These are phyloP conservation scores for Esteya vermicola DNA, from an alignment of 2,329 filamentous ascomycete genomes.

Conservation along the genomic window DNA sequence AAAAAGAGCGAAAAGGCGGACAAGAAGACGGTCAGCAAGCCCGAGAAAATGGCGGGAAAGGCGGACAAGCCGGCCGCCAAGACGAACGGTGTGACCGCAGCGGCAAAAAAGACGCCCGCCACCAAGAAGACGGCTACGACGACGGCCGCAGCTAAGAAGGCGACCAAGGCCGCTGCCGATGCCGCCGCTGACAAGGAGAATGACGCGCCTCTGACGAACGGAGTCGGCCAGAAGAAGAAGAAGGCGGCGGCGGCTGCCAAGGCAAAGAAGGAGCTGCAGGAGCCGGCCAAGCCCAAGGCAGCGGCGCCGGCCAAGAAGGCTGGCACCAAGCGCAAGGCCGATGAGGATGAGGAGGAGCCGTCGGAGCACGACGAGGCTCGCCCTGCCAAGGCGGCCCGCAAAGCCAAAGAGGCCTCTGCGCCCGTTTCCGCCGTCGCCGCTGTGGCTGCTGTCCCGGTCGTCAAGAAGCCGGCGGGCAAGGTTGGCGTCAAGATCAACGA, in stretches of 20 bases:
- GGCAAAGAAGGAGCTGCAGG: constrained; percentile 23
- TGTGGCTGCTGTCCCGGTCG: constrained; percentile 17
- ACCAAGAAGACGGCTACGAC: background rate
- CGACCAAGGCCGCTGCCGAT: background rate
- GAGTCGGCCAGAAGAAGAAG: constrained; percentile 5
- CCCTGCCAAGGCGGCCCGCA: constrained; percentile 7
- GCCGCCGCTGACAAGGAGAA: constrained; percentile 27
- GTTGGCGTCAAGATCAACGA: constrained; percentile 39
- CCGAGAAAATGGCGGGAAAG: background rate
- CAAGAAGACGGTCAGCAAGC: background rate
- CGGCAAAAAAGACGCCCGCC: background rate
- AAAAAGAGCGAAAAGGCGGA: constrained; percentile 22
- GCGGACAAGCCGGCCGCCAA: background rate
- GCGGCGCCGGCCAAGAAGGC: constrained; percentile 5
- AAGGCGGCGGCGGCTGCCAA: constrained; percentile 6
- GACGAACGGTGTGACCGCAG: background rate
- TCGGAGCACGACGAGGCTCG: background rate
- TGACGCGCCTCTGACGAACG: too few species aligned
- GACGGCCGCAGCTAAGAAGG: background rate
- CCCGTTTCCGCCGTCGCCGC: constrained; percentile 9
- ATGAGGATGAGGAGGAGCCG: constrained; percentile 1
- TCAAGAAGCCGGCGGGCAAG: constrained; percentile 26
- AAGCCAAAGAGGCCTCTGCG: constrained; percentile 7
- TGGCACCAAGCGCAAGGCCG: constrained; percentile 7
- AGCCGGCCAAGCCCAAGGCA: background rate